Evolutionary conservation across 108 stramenopile genomes (phyloP).

Genomic region (Mediolabrus comicus): DNA sequence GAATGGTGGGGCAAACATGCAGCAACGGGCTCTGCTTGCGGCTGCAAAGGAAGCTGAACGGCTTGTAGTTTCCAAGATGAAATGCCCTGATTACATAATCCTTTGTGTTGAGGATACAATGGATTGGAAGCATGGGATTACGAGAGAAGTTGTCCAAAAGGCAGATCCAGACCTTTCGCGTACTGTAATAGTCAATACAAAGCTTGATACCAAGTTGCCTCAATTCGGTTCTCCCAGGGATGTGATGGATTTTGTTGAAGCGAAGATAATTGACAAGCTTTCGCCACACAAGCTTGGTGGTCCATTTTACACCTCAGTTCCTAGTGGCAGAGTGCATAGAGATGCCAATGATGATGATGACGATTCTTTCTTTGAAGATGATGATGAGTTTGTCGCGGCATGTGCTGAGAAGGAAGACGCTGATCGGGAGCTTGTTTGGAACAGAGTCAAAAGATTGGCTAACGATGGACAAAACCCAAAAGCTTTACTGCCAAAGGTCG

Average conservation of each 20-base stretch:
- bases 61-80: conserved; percentile 84
- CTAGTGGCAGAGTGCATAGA: conserved; percentile 85
- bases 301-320: conserved; percentile 91
- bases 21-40: conserved; percentile 75
- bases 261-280: conserved; percentile 68
- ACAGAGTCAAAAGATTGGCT: conserved; percentile 35
- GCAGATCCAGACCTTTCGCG: conserved; percentile 89
- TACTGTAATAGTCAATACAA: conserved; percentile 93
- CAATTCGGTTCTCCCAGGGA: conserved; percentile 87
- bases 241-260: conserved; percentile 79
- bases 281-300: conserved; percentile 88
- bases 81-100: conserved; percentile 88
- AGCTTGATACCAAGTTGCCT: conserved; percentile 92
- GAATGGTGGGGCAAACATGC: conserved; percentile 54
- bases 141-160: conserved; percentile 74
- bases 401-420: conserved; percentile 64
- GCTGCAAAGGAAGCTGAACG: conserved; percentile 87
- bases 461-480: conserved; percentile 31
- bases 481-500: conserved; percentile 58
- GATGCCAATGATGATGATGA: conserved; percentile 10
- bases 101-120: conserved; percentile 94
- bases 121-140: conserved; percentile 93
- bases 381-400: conserved; percentile 74
- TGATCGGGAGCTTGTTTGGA: conserved; percentile 49
- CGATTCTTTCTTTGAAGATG: conserved; percentile 71